Base-by-base conservation (phyloP, 805 yeast genomes). In the Jamesozyma piceae region DNA sequence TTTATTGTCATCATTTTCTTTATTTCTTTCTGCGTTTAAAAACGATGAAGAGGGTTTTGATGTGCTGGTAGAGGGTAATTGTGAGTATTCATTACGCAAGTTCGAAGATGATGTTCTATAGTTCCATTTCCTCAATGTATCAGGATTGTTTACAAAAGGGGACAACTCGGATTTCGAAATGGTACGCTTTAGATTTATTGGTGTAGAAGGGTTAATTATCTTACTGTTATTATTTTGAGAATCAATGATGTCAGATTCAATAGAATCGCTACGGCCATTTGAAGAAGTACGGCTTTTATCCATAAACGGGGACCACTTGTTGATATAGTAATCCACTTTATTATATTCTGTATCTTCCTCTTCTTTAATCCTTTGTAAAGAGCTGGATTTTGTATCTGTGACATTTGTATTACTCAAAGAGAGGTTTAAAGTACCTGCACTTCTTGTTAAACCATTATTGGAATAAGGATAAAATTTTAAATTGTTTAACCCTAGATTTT, bases 351-450 rank as follows among this genome's bases (percentile, higher is more conserved):
- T 13, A 3, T 15, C 24, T 13, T 33, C 29, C 15, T 50, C 50
- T 20, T 47, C 53, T 15, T 39, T 36, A 9, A 46, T 47, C n/a
- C 38, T 42, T 15, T 44, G 43, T 32, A 45, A 35, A 8, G 35
- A 42, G 17, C 22, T 30, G 20, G 36, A 15, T 15, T 9, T 24
- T 2, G 31, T 11, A 2, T 11, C 11, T 19, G 47, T 43, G 19
- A 48, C 22, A 36, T 60, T 64, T 2, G 69, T 56, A 38, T 59
- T 65, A 36, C 69, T 74, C 19, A 73, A 54, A 11, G 77, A 72
- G 39, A 75, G 50, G 43, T 75, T 75, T 47, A 75, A 52, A 9
- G 74, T 58, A 2, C 78, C 78, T 2, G 68, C 73, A 63, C 78
- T 73, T 59, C 80, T 65, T 47, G 77, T 69, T 30, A 75, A 45